Evolutionary conservation across 1,284 basidiomycete genomes (phyloP).

Genomic region (Laetiporus sulphureus): DNA sequence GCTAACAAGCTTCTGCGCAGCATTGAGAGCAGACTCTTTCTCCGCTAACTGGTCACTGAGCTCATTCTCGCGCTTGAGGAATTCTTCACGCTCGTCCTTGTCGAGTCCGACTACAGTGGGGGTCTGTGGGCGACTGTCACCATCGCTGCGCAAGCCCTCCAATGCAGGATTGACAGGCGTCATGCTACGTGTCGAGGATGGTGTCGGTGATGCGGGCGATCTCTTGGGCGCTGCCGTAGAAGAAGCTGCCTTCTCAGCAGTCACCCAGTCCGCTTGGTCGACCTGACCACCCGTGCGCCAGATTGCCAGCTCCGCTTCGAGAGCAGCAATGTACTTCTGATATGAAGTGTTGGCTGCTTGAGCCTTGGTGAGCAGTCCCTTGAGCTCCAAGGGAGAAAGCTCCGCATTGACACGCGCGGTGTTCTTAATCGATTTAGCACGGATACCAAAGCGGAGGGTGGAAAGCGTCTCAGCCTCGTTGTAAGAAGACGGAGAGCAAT

Average conservation of each 20-base stretch:
- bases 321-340: slow-evolving; percentile 81
- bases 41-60: slow-evolving; percentile 91
- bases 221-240: slow-evolving; percentile 48
- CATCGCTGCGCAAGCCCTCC: slow-evolving; percentile 65
- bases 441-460: slow-evolving; percentile 97
- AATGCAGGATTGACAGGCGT: slow-evolving; percentile 79
- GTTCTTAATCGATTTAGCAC: slow-evolving; percentile 99
- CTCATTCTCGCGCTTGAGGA: slow-evolving; percentile 95
- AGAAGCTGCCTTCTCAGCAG: slow-evolving; percentile 53
- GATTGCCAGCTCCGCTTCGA: slow-evolving; percentile 87
- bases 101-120: slow-evolving; percentile 83
- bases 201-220: slow-evolving; percentile 52
- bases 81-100: slow-evolving; percentile 97
- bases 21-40: slow-evolving; percentile 74
- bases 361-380: slow-evolving; percentile 86
- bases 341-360: slow-evolving; percentile 81
- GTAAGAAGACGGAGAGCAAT: slow-evolving; percentile 96
- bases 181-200: slow-evolving; percentile 59
- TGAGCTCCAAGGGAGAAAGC: slow-evolving; percentile 94
- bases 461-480: slow-evolving; percentile 97
- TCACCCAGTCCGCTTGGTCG: slow-evolving; percentile 81
- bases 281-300: slow-evolving; percentile 91
- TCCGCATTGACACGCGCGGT: slow-evolving; percentile 98
- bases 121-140: slow-evolving; percentile 80
- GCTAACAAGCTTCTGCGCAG: slow-evolving; percentile 75